Evolutionary conservation across 2,329 filamentous ascomycete species (phyloP).

Genomic region (Aspergillus phoenicis): DNA sequence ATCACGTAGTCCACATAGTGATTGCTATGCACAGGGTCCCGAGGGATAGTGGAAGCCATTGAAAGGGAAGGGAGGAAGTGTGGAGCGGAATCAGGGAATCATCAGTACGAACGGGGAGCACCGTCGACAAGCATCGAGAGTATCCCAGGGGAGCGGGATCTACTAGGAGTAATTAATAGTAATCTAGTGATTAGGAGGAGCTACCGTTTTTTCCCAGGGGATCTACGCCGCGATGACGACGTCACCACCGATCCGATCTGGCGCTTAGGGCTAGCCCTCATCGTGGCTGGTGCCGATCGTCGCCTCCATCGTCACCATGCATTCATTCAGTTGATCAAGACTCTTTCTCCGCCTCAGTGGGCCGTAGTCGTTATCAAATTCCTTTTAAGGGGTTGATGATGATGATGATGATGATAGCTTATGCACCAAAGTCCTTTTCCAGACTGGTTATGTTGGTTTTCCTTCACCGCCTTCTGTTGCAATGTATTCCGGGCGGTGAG

Average conservation of each 20-base stretch:
- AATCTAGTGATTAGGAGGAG: background rate
- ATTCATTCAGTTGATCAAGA: background rate
- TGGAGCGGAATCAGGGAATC: conserved; percentile 3
- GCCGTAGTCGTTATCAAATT: background rate
- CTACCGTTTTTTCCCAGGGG: background rate
- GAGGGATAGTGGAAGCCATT: conserved; percentile 35
- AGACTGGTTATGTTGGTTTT: too few species aligned
- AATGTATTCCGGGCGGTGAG: too few species aligned
- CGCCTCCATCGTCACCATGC: background rate
- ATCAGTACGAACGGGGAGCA: background rate
- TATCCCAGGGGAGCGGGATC: background rate
- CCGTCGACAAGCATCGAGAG: background rate
- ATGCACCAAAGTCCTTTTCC: too few species aligned
- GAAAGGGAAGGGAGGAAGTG: background rate
- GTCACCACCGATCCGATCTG: conserved; percentile 7
- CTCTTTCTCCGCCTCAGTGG: background rate
- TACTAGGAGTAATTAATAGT: background rate
- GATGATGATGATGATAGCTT: too few species aligned
- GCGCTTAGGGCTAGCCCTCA: conserved; percentile 13
- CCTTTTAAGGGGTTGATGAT: too few species aligned
- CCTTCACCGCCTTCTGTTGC: too few species aligned
- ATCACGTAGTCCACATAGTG: conserved; percentile 88
- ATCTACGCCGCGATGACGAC: conserved; percentile 6
- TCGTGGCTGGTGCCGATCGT: background rate
- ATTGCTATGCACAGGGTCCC: conserved; percentile 50